Evolutionary conservation across 768 basidiomycete genomes (phyloP).

Genomic region (Mycena leptocephala): DNA sequence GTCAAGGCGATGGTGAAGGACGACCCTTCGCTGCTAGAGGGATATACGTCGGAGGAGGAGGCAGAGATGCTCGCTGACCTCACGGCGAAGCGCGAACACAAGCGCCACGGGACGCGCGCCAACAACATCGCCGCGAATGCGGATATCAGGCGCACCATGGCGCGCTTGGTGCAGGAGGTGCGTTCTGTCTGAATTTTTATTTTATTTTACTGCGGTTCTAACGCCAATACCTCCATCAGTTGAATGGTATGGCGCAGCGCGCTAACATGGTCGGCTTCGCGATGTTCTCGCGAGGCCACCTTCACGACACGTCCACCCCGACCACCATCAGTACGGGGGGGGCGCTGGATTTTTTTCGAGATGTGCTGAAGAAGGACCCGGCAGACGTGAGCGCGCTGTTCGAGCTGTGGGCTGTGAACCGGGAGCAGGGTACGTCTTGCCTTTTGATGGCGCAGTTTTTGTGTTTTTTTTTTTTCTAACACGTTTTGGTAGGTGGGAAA

Average conservation of each 20-base stretch:
- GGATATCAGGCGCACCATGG: not conserved
- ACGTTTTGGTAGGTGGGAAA: not conserved
- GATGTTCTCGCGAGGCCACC: constrained; percentile 9
- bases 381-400: not conserved
- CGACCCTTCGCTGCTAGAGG: not conserved
- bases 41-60: not conserved
- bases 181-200: not conserved
- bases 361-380: not conserved
- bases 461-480: not conserved
- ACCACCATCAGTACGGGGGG: not conserved
- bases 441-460: too few relatives aligned
- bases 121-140: not conserved
- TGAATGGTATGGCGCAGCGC: not conserved
- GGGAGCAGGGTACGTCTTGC: not conserved
- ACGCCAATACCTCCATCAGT: not conserved
- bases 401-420: not conserved
- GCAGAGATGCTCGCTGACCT: not conserved
- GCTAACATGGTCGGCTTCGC: constrained; percentile 1
- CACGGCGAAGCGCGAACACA: not conserved
- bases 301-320: too few relatives aligned
- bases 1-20: not conserved
- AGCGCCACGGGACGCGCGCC: not conserved
- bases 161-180: not conserved
- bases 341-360: not conserved
- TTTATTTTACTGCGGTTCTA: not conserved